Percentiles rank a stretch among this genome's conserved stretches.
phyloP scores from a whole-genome alignment of 441 rosid species.

The Gossypium davidsonii region DNA sequence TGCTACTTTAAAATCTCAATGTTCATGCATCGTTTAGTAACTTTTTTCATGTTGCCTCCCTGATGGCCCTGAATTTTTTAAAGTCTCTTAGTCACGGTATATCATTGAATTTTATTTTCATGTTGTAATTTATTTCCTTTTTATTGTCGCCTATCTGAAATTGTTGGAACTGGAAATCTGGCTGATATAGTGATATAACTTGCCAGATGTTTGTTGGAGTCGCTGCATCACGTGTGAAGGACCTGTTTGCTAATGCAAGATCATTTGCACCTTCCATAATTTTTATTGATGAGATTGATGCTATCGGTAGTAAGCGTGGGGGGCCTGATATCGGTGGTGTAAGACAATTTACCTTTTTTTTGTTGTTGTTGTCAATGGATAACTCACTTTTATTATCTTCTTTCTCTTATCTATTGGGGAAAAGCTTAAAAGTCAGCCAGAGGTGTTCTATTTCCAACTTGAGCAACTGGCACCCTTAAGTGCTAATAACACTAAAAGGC shows the following conservation, averaged over 20 bases:
- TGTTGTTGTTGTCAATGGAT: neutral
- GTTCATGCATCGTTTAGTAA: neutral
- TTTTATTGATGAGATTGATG: constrained; percentile 96
- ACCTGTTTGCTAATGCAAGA: constrained; percentile 86
- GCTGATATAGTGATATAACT: constrained; percentile 18
- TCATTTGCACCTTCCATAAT: constrained; percentile 92
- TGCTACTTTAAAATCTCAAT: neutral
- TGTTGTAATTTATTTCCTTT: neutral
- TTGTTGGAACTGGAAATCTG: neutral
- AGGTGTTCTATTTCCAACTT: neutral
- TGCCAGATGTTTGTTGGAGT: constrained; percentile 97
- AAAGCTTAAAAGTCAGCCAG: neutral
- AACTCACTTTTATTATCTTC: neutral
- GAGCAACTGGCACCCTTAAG: neutral
- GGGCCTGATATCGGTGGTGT: constrained; percentile 99
- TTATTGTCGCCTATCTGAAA: neutral
- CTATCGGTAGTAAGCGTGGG: constrained; percentile 96
- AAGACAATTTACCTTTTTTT: constrained; percentile 24
- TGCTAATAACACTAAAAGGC: neutral
- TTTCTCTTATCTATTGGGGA: neutral
- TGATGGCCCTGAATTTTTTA: neutral
- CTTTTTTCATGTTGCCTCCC: neutral
- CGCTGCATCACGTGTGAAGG: constrained; percentile 98
- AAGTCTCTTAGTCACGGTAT: neutral
- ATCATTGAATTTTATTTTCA: neutral